Evolutionary conservation across 2,329 filamentous ascomycete genomes (phyloP), one percentile per base, ranked within the genome.

Genomic region (Colletotrichum eremochloae): DNA sequence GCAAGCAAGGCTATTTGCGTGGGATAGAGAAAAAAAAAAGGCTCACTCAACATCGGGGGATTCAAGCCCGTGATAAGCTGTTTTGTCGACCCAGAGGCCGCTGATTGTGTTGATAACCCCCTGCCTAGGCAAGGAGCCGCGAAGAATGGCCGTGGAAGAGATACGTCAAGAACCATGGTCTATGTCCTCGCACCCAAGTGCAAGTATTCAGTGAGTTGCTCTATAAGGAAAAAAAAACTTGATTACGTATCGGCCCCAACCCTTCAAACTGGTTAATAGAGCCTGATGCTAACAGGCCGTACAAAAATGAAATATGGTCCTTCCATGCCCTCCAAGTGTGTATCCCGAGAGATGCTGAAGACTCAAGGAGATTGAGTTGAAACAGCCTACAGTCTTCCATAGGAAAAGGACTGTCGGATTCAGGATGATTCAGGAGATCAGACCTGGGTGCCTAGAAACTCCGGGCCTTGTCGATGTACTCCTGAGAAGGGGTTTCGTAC

Each of bases 401-500:
- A 24, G 11, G 8, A 40, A 48, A 31, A 31, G 20, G 14, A 14
- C 38, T 5, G 11, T 31, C 33, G 38, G 14, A 7, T 33, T 64
- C 12, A 36, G 50, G 50, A 64, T n/a, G 20, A 46, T 61, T 6
- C 50, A 56, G 29, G 38, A 56, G 38, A 56, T 46, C 1, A 46
- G 40, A 29, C n/a, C 42, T 40, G 46, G 55, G 14, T n/a, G 18
- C 57, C 75, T 81, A 87, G 71, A 82, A 83, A 72, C 80, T 84
- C 75, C 82, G 84, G 15, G 91, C 90, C 80, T 90, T 92, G 75
- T 94, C 92, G 67, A 92, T 86, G 78, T 95, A 95, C 67, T 93
- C 91, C 75, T 90, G 86, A 15, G 88, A 88, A 0, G 93, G 92
- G 38, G 89, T 91, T 82, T 94, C 93, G 79, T 96, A 96, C 77